Evolutionary conservation across 2,329 filamentous ascomycete genomes (phyloP), one percentile per base, ranked within the genome.

Genomic region (Exophiala viscosa): DNA sequence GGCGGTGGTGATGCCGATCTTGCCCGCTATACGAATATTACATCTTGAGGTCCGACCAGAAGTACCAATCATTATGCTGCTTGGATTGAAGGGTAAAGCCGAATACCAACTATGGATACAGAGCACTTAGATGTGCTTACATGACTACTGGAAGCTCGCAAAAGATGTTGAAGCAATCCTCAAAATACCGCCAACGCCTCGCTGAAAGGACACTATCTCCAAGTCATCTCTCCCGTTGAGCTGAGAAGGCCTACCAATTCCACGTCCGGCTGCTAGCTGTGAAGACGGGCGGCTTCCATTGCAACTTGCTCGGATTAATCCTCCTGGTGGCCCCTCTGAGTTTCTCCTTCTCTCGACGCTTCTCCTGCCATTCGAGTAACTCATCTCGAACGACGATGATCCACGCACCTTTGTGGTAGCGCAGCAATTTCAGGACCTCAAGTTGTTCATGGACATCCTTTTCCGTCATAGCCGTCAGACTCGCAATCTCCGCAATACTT

Each of bases 241-340:
- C 23, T 28, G 23, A n/a, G 36, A 15, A 39, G n/a, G 8, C 13
- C 45, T 57, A 96, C 92, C 92, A 97, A 56, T 91, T 95, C 93
- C 93, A 97, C 10, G 92, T 97, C 63, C 92, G 81, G 62, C 84
- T 88, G 11, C 87, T 88, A 1, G 92, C 91, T 20, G 87, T 91
- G 66, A 97, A 97, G 0, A 96, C 88, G 0, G 93, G 93, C 9
- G 93, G 92, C 70, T 95, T 97, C 93, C 93, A 99, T 65, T 90
- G 86, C 52, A 99, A 83, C 64, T 82, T 81, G 15, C 83, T 80
- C 0, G 91, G 79, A 56, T 95, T 87, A 59, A 99, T 91, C 40
- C 80, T 73, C 43, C 69, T 80, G 69, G 85, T 80, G 69, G 85
- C 86, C 54, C 85, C 83, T 71, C 95, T 96, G 48, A 82, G 67